phyloP scores from a whole-genome alignment of 1,284 basidiomycete species.

The Volvariella volvacea region DNA sequence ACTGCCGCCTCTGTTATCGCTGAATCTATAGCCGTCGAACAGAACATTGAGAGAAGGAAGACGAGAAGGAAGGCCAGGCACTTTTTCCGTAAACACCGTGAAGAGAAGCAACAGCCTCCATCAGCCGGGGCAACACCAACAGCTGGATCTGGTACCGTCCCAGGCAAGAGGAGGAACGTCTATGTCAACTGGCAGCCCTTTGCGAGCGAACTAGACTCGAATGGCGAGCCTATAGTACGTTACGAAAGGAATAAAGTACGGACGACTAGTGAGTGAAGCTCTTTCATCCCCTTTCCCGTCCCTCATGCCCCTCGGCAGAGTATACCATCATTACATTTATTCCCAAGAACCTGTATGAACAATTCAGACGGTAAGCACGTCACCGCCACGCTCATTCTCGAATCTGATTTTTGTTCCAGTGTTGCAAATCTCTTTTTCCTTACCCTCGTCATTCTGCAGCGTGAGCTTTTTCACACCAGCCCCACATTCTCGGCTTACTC shows the following conservation, averaged over 20 bases:
- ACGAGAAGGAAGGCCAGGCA: constrained; percentile 47
- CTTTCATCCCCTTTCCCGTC: constrained; percentile 6
- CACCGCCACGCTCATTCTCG: neutral
- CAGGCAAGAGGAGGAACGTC: constrained; percentile 63
- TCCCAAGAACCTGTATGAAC: constrained; percentile 91
- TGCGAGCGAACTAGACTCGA: constrained; percentile 55
- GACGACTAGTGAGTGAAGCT: constrained; percentile 78
- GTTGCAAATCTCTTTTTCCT: constrained; percentile 95
- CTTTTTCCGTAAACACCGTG: constrained; percentile 49
- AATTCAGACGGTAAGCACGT: constrained; percentile 66
- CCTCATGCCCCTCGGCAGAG: constrained; percentile 38
- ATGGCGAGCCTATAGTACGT: constrained; percentile 72
- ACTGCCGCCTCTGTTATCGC: constrained; percentile 87
- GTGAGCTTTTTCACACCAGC: constrained; percentile 32
- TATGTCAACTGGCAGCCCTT: constrained; percentile 74
- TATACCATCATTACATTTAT: constrained; percentile 90
- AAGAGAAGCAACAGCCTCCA: constrained; percentile 39
- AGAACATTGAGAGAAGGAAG: constrained; percentile 60
- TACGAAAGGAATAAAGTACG: constrained; percentile 94
- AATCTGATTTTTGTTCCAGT: constrained; percentile 27
- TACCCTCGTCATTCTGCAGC: constrained; percentile 75
- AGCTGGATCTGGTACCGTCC: constrained; percentile 28
- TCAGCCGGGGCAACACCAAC: constrained; percentile 10
- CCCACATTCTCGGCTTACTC: constrained; percentile 3
- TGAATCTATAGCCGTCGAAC: constrained; percentile 77